Evolutionary conservation across 352 stramenopile species (phyloP).

Genomic region (Lagenidium giganteum): DNA sequence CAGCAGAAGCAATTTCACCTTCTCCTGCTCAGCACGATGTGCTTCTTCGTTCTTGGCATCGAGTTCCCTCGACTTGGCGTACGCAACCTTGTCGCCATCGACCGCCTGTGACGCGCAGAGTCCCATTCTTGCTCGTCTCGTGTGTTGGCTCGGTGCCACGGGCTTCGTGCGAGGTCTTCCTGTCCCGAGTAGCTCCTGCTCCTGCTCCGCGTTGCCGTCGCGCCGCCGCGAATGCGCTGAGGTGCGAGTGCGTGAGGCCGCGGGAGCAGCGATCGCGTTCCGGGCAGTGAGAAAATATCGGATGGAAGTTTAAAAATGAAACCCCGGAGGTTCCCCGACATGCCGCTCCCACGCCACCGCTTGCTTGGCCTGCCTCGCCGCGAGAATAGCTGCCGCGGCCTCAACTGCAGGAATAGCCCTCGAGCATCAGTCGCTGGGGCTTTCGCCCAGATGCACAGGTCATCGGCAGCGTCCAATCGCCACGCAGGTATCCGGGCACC

Average conservation of each 20-base stretch:
- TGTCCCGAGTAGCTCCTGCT: too few species aligned
- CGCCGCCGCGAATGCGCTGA: constrained; percentile 2
- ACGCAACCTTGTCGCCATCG: constrained; percentile 41
- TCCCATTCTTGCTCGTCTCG: constrained; percentile 34
- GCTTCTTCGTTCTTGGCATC: constrained; percentile 68
- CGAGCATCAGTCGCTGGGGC: too few species aligned
- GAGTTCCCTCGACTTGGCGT: constrained; percentile 58
- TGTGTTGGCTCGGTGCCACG: too few species aligned
- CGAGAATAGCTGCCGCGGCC: too few species aligned
- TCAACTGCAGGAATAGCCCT: too few species aligned
- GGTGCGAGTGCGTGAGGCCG: constrained; percentile 12
- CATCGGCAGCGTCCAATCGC: too few species aligned
- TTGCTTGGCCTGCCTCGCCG: not conserved
- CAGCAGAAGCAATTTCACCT: constrained; percentile 94
- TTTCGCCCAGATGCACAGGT: too few species aligned
- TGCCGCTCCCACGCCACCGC: constrained; percentile 5
- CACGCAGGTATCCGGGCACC: too few species aligned
- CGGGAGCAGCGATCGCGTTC: too few species aligned
- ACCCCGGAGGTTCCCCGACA: too few species aligned
- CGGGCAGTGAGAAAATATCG: constrained; percentile 22
- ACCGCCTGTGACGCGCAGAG: constrained; percentile 44
- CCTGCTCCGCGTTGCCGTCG: too few species aligned
- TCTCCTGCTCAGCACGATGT: constrained; percentile 69
- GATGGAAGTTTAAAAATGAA: constrained; percentile 54
- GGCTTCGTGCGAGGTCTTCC: too few species aligned